A percentile compares a stretch with the other conserved stretches of the same genome.
These are phyloP conservation scores for Westerdykella sp. DNA, from an alignment of 2,329 filamentous ascomycete genomes.

Conservation along the genomic window DNA sequence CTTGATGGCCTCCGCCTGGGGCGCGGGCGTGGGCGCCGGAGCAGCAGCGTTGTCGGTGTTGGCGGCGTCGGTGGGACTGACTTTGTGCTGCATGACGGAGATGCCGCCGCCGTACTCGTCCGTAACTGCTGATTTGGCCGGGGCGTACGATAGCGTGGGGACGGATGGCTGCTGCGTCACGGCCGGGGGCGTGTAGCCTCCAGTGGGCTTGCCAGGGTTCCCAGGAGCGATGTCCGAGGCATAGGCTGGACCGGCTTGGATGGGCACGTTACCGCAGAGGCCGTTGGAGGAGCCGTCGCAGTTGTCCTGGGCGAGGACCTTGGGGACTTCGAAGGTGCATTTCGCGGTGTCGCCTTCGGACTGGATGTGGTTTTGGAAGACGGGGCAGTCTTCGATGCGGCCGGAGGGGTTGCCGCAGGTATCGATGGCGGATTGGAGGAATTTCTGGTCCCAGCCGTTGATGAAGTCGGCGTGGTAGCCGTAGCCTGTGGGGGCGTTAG, in stretches of 20 bases:
- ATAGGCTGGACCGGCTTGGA: slow-evolving; percentile 42
- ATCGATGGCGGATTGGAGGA: slow-evolving; percentile 62
- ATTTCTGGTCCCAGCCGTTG: slow-evolving; percentile 62
- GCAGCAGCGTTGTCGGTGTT: slow-evolving; percentile 8
- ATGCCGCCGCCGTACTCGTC: slow-evolving; percentile 32
- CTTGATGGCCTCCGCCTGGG: slow-evolving; percentile 9
- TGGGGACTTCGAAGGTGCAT: slow-evolving; percentile 60
- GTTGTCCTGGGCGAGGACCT: slow-evolving; percentile 53
- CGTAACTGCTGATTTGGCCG: slow-evolving; percentile 23
- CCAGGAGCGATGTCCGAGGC: slow-evolving; percentile 28
- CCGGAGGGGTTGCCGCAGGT: slow-evolving; percentile 54
- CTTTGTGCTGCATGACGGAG: slow-evolving; percentile 19
- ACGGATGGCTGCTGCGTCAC: slow-evolving; percentile 17
- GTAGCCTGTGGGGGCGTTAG: slow-evolving; percentile 50
- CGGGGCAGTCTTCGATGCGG: slow-evolving; percentile 62
- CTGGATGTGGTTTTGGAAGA: slow-evolving; percentile 61
- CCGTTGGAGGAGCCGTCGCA: slow-evolving; percentile 49
- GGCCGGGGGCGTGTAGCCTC: slow-evolving; percentile 12
- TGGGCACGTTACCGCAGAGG: slow-evolving; percentile 61
- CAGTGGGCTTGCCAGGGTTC: slow-evolving; percentile 17
- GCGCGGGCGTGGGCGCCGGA: slow-evolving; percentile 20
- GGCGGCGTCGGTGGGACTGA: slow-evolving; percentile 9
- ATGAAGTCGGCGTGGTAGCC: slow-evolving; percentile 66
- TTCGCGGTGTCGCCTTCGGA: slow-evolving; percentile 46
- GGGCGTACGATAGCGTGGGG: slow-evolving; percentile 31